Percentiles rank a stretch among this genome's conserved stretches.
phyloP scores from a whole-genome alignment of 345 rosid species.

The Acer yangbiense region DNA sequence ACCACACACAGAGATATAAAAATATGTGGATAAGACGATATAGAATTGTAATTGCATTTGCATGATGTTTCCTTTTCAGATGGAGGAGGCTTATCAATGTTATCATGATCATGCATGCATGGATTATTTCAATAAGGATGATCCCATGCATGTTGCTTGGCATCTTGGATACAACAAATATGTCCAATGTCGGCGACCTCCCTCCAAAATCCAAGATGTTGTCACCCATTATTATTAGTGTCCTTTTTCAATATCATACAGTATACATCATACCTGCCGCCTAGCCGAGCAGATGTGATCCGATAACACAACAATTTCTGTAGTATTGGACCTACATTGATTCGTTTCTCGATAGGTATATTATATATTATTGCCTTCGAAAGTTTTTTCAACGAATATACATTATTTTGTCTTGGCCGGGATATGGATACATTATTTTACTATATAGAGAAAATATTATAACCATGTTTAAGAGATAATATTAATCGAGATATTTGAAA shows the following conservation, averaged over 20 bases:
- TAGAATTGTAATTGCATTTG: not conserved
- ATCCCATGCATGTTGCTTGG: conserved; percentile 19
- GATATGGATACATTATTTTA: too few relatives aligned
- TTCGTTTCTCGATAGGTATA: not conserved
- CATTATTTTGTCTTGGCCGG: too few relatives aligned
- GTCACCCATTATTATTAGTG: not conserved
- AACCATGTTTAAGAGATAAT: not conserved
- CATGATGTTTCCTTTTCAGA: not conserved
- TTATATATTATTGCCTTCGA: too few relatives aligned
- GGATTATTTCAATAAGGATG: not conserved
- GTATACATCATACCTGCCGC: not conserved
- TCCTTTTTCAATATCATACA: not conserved
- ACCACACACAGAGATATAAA: too few relatives aligned
- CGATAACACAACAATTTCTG: not conserved
- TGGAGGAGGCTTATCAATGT: not conserved
- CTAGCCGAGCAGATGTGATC: not conserved
- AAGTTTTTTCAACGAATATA: too few relatives aligned
- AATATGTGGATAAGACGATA: not conserved
- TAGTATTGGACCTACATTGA: not conserved
- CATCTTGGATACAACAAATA: not conserved
- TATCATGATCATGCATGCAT: not conserved
- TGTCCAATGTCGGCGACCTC: not conserved
- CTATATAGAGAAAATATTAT: not conserved
- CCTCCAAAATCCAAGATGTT: not conserved
- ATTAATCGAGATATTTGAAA: too few relatives aligned